Conservation (phyloP, 2,329 filamentous ascomycete genomes). For the Diaporthe citri region DNA sequence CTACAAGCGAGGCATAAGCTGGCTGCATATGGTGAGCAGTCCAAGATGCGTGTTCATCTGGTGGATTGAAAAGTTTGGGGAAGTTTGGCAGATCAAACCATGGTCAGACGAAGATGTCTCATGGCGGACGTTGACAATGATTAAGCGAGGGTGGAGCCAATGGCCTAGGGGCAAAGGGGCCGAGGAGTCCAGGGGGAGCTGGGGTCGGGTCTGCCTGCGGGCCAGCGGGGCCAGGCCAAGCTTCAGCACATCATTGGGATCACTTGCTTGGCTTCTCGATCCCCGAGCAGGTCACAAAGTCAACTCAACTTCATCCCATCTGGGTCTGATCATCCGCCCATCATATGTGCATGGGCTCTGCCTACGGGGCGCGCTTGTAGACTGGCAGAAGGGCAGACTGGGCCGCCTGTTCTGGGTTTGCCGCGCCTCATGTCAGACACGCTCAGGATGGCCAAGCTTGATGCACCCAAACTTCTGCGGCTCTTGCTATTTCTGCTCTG, state of each 20-base stretch:
- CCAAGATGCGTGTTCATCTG: constrained; percentile 22
- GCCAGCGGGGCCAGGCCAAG: not conserved
- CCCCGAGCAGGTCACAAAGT: not conserved
- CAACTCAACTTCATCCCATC: constrained; percentile 28
- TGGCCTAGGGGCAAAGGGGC: not conserved
- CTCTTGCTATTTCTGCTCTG: not conserved
- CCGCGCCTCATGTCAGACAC: constrained; percentile 20
- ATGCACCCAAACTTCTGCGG: constrained; percentile 21
- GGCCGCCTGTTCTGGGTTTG: not conserved
- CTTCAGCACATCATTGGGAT: constrained; percentile 29
- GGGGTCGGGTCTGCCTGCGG: not conserved
- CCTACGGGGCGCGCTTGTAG: not conserved
- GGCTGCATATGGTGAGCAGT: not conserved
- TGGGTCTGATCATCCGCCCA: constrained; percentile 21
- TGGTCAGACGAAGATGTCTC: constrained; percentile 27
- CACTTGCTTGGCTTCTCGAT: constrained; percentile 18
- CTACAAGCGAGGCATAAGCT: not conserved
- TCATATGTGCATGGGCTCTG: constrained; percentile 9
- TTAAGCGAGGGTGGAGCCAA: constrained; percentile 28
- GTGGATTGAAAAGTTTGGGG: constrained; percentile 19
- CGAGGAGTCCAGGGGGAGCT: constrained; percentile 4
- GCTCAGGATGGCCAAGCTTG: constrained; percentile 19
- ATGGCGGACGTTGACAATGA: constrained; percentile 16
- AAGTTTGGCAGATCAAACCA: constrained; percentile 31
- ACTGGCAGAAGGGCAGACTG: not conserved